Base-by-base conservation (phyloP, 2,329 filamentous ascomycete species). In the Ophiostoma australiae region DNA sequence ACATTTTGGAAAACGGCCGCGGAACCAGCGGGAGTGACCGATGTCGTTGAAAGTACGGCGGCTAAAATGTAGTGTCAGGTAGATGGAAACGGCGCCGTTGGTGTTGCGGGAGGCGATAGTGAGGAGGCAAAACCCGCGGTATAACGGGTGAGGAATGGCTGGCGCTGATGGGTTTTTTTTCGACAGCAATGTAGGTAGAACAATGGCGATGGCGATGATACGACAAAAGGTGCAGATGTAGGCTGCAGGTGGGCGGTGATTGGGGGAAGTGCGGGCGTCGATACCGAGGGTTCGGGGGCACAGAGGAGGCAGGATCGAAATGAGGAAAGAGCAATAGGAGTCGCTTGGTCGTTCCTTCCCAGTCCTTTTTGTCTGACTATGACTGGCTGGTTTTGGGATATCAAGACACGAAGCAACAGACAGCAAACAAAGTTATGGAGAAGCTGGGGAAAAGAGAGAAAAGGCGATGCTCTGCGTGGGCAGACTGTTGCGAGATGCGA, bases 301-400 rank as follows among this genome's bases (percentile, higher is more conserved):
- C 17, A 33, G 58, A 63, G 35, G 27, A 63, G 63, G 63, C 35
- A 39, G 35, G 35, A 66, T 39, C 63, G 63, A 23, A 61, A 63
- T 41, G 55, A 69, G 33, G 63, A 52, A 48, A 39, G 35, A 69
- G 33, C 37, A 31, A 66, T 66, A 41, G 58, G 58, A 41, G 37
- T 39, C 20, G 55, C 13, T 44, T 27, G n/a, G 17, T 71, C 39
- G 70, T 69, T 66, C 70, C 70, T 69, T 71, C 69, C 37, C 27
- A 65, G 69, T 69, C 52, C 41, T 71, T 70, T 70, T 72, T 72
- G 70, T 71, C 20, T 67, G 63, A 52, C 67, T 68, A 67, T 67
- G 41, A 72, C 66, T 67, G 70, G 71, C 39, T 55, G 69, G 48
- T n/a, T 67, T 27, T 41, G 44, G 35, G 69, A 61, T 69, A 44